A percentile compares a stretch with the other conserved stretches of the same genome.
Conservation (phyloP, 495 filamentous ascomycete species). For the Platismatia glauca region DNA sequence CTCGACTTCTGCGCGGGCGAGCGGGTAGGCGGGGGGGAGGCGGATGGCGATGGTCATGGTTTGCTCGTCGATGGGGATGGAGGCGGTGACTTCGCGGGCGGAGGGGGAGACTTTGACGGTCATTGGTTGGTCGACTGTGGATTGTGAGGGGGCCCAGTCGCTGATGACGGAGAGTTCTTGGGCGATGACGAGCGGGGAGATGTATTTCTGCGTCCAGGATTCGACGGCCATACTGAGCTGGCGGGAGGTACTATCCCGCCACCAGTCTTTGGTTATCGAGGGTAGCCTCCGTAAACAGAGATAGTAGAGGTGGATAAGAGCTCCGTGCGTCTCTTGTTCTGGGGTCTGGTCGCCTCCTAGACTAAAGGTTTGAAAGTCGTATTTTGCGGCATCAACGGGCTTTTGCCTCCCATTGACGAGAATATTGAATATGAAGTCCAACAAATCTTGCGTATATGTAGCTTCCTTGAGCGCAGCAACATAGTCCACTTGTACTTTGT, state of each 20-base stretch:
- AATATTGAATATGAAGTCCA: conserved; percentile 73
- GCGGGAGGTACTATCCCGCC: conserved; percentile 64
- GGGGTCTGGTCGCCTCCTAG: conserved; percentile 47
- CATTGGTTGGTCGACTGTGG: conserved; percentile 61
- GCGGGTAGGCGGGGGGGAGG: conserved; percentile 71
- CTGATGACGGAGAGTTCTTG: conserved; percentile 61
- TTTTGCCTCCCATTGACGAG: conserved; percentile 62
- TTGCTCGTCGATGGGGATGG: conserved; percentile 82
- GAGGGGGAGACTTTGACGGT: conserved; percentile 59
- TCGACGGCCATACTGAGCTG: conserved; percentile 67
- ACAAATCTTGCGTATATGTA: conserved; percentile 55
- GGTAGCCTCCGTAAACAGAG: conserved; percentile 65
- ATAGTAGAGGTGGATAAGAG: conserved; percentile 81
- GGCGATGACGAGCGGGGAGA: conserved; percentile 71
- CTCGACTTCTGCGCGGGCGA: conserved; percentile 66
- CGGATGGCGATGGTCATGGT: conserved; percentile 66
- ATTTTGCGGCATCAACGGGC: conserved; percentile 56
- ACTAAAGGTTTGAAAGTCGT: conserved; percentile 62
- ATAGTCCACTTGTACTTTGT: conserved; percentile 73
- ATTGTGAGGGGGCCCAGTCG: conserved; percentile 53
- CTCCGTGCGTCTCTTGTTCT: conserved; percentile 67
- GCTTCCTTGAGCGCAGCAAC: conserved; percentile 64
- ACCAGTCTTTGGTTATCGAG: conserved; percentile 78
- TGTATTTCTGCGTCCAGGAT: conserved; percentile 72
- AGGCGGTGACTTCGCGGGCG: conserved; percentile 66